Conservation (phyloP, 2,329 filamentous ascomycete genomes). For the Helotiales sp. region DNA sequence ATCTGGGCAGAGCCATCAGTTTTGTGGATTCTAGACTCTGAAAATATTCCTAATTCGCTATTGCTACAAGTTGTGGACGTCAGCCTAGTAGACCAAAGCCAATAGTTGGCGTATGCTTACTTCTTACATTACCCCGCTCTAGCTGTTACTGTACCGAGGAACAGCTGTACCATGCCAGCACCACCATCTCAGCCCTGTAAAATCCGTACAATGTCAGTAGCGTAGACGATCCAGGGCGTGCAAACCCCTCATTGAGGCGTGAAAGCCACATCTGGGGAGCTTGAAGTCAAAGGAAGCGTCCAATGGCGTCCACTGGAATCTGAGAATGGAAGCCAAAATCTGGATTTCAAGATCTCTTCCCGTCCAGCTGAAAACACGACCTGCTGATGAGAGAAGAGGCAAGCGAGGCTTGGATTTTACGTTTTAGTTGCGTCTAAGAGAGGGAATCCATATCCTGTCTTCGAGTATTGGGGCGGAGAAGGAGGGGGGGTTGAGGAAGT, state of each 20-base stretch:
- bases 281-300: neutral
- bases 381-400: neutral
- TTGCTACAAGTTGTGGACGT: neutral
- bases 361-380: neutral
- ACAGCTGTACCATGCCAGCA: neutral
- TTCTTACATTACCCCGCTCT: neutral
- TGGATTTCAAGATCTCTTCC: neutral
- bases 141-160: no score
- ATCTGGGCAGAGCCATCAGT: no score
- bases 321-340: neutral
- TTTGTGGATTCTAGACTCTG: no score
- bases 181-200: neutral
- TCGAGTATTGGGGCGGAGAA: no score
- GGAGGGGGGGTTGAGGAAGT: no score
- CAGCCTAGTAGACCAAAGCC: no score
- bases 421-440: neutral
- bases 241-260: neutral
- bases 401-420: neutral
- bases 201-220: neutral
- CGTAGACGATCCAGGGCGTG: neutral
- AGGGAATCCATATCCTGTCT: no score
- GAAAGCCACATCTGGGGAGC: neutral
- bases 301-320: neutral
- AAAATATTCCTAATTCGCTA: neutral
- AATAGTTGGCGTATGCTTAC: neutral